A percentile compares a stretch with the other conserved stretches of the same genome.
Conservation (phyloP, 1,284 basidiomycete genomes). For the Pholiota adiposa region DNA sequence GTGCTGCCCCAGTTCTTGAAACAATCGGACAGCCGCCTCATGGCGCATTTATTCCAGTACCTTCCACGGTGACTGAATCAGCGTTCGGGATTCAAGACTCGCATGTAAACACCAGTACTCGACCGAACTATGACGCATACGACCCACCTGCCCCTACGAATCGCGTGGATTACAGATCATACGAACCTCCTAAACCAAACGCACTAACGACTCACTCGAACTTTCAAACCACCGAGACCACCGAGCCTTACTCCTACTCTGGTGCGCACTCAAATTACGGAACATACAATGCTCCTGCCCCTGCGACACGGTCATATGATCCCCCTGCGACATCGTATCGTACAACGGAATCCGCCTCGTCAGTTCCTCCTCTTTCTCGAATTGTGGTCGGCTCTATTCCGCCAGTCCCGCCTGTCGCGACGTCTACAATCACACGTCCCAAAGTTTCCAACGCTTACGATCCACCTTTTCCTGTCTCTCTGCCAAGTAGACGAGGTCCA, state of each 20-base stretch:
- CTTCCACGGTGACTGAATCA: constrained; percentile 7
- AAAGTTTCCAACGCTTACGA: constrained; percentile 79
- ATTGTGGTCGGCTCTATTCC: neutral
- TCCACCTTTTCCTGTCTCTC: constrained; percentile 69
- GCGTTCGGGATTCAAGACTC: constrained; percentile 18
- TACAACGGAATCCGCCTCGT: neutral
- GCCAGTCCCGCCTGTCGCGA: constrained; percentile 35
- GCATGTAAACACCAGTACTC: constrained; percentile 4
- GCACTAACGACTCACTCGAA: constrained; percentile 18
- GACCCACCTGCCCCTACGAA: constrained; percentile 12
- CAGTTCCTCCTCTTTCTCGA: neutral
- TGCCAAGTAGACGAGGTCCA: constrained; percentile 43
- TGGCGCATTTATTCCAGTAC: constrained; percentile 26
- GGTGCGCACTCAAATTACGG: constrained; percentile 20
- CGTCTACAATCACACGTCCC: constrained; percentile 54
- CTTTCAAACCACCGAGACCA: constrained; percentile 4
- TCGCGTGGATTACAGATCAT: neutral
- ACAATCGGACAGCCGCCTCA: constrained; percentile 9
- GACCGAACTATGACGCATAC: constrained; percentile 1
- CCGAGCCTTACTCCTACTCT: constrained; percentile 20
- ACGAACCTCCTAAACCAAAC: constrained; percentile 1
- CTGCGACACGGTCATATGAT: constrained; percentile 13
- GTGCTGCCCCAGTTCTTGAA: neutral
- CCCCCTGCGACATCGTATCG: neutral
- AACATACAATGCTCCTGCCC: neutral